phyloP scores from a whole-genome alignment of 2,329 filamentous ascomycete genomes.

The Epichloe sylvatica region DNA sequence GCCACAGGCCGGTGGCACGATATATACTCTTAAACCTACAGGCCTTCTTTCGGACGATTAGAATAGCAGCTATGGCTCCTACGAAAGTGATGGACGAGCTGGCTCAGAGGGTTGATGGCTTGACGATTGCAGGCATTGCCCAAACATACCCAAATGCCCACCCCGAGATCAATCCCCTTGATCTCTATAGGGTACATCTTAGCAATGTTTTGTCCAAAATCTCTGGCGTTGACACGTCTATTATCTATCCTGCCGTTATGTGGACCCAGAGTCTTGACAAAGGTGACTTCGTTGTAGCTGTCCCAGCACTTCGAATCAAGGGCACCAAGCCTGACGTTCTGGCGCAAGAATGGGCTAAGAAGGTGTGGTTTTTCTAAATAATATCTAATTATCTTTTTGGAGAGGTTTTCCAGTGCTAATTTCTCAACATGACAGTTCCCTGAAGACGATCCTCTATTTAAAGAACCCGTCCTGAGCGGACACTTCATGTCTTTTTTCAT shows the following conservation, averaged over 20 bases:
- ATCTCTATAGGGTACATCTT: slow-evolving; percentile 68
- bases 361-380: slow-evolving; percentile 29
- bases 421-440: slow-evolving; percentile 41
- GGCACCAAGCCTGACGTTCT: slow-evolving; percentile 51
- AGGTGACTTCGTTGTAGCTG: slow-evolving; percentile 66
- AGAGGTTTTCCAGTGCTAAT: not conserved
- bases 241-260: slow-evolving; percentile 62
- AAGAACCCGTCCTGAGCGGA: slow-evolving; percentile 52
- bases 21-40: not conserved
- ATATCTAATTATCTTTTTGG: not conserved
- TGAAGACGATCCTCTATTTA: slow-evolving; percentile 57
- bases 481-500: slow-evolving; percentile 71
- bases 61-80: slow-evolving; percentile 2
- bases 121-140: slow-evolving; percentile 3
- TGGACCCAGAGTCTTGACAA: slow-evolving; percentile 72
- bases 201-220: slow-evolving; percentile 53
- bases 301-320: slow-evolving; percentile 68
- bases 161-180: slow-evolving; percentile 61
- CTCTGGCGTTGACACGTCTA: slow-evolving; percentile 53
- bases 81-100: slow-evolving; percentile 4
- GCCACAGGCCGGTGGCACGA: not conserved
- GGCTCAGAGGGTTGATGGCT: slow-evolving; percentile 6
- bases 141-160: slow-evolving; percentile 39
- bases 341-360: slow-evolving; percentile 45
- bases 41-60: not conserved